A percentile compares a stretch with the other conserved stretches of the same genome.
Evolutionary conservation across 148 eudicot species (phyloP).

Genomic region (Cornus controversa): DNA sequence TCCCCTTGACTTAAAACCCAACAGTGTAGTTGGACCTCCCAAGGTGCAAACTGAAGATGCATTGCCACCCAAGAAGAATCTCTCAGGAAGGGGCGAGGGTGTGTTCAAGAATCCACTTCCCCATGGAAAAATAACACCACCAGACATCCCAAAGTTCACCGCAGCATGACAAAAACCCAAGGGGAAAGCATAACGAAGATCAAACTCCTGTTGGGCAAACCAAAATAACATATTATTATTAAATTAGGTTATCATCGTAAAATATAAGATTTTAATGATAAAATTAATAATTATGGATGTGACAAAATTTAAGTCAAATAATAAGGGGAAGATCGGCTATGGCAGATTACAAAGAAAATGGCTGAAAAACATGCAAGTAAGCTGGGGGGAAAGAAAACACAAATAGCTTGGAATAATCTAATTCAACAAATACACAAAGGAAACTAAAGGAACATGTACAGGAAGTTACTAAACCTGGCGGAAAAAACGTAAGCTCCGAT

Average conservation of each 20-base stretch:
- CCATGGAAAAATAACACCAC: constrained; percentile 78
- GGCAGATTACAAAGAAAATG: too few relatives aligned
- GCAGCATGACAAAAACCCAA: constrained; percentile 76
- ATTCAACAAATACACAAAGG: too few relatives aligned
- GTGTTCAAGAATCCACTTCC: constrained; percentile 60
- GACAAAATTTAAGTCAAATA: too few relatives aligned
- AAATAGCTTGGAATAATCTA: neutral
- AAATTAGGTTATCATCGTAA: too few relatives aligned
- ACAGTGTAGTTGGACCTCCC: constrained; percentile 67
- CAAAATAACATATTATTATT: constrained; percentile 7
- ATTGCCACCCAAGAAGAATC: constrained; percentile 85
- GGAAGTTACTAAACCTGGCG: constrained; percentile 63
- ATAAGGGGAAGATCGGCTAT: too few relatives aligned
- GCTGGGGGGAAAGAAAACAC: neutral
- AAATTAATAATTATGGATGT: too few relatives aligned
- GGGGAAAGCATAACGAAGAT: constrained; percentile 75
- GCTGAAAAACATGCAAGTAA: too few relatives aligned
- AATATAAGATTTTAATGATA: too few relatives aligned
- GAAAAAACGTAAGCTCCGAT: constrained; percentile 63
- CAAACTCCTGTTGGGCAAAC: constrained; percentile 63
- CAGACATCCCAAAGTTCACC: constrained; percentile 66
- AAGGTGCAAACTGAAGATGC: constrained; percentile 82
- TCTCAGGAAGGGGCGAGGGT: constrained; percentile 68
- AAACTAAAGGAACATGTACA: neutral
- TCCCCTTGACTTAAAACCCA: constrained; percentile 79